A percentile compares a stretch with the other conserved stretches of the same genome.
Evolutionary conservation across 441 rosid species (phyloP).

Genomic region (Macaranga tanarius): DNA sequence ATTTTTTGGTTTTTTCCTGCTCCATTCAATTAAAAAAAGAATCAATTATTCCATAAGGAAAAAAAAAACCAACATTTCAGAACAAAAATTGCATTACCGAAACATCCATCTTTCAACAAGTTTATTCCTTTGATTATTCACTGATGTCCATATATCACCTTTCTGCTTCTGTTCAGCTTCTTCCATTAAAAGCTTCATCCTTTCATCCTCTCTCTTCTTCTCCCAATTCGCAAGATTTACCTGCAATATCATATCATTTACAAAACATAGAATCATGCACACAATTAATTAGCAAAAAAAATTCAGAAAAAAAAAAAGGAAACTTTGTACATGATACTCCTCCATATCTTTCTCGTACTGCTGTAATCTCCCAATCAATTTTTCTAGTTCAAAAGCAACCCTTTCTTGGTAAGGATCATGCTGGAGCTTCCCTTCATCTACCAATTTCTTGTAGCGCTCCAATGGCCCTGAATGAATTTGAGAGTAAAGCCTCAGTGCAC

Average conservation of each 20-base stretch:
- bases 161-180: conserved; percentile 80
- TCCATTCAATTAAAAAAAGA: neutral
- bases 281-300: neutral
- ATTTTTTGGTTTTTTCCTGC: conserved; percentile 46
- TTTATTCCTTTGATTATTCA: conserved; percentile 45
- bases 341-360: conserved; percentile 83
- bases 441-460: conserved; percentile 51
- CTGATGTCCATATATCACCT: conserved; percentile 58
- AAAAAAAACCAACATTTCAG: neutral
- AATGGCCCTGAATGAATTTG: conserved; percentile 45
- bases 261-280: no score
- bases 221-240: conserved; percentile 75
- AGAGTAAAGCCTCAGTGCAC: conserved; percentile 39
- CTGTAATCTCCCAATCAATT: conserved; percentile 66
- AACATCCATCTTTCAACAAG: conserved; percentile 60
- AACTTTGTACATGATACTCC: conserved; percentile 59
- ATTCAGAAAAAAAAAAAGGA: neutral
- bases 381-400: conserved; percentile 63
- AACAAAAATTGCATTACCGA: conserved; percentile 35
- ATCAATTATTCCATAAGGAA: neutral
- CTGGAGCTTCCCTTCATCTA: conserved; percentile 68
- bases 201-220: conserved; percentile 64
- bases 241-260: conserved; percentile 31
- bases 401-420: conserved; percentile 75
- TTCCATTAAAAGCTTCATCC: conserved; percentile 59